A percentile compares a stretch with the other conserved stretches of the same genome.
Evolutionary conservation across 306 rosid species (phyloP).

Genomic region (Vachellia collinsii): DNA sequence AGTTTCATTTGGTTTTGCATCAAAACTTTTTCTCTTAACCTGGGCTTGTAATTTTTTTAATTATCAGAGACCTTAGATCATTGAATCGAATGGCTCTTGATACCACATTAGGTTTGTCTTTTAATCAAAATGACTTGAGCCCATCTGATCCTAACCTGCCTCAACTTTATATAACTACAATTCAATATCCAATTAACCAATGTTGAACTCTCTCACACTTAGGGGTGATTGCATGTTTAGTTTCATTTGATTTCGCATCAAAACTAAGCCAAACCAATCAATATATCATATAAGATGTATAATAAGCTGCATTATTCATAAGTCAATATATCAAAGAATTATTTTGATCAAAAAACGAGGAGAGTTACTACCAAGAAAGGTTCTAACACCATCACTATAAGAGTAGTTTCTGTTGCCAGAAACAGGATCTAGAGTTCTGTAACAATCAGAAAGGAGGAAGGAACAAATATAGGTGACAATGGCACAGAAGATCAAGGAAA

Average conservation of each 20-base stretch:
- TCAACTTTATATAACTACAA: too few relatives aligned
- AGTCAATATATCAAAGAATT: background rate
- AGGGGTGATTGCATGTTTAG: background rate
- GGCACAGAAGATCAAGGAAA: constrained; percentile 45
- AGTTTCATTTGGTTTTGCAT: background rate
- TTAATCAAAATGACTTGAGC: too few relatives aligned
- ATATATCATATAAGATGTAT: background rate
- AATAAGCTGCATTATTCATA: background rate
- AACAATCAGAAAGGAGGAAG: constrained; percentile 61
- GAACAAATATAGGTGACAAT: constrained; percentile 48
- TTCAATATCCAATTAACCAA: too few relatives aligned
- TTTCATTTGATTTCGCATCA: background rate
- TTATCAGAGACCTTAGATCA: too few relatives aligned
- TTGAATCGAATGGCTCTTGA: too few relatives aligned
- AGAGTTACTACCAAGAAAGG: constrained; percentile 51
- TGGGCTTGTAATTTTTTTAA: too few relatives aligned
- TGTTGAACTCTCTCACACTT: too few relatives aligned
- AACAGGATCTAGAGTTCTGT: constrained; percentile 58
- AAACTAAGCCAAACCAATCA: background rate
- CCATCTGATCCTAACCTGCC: too few relatives aligned
- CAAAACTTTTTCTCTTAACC: too few relatives aligned
- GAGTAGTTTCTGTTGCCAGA: constrained; percentile 59
- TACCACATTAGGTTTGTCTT: too few relatives aligned
- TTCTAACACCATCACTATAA: constrained; percentile 60
- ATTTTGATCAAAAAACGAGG: background rate